These are phyloP conservation scores for Helianthus annuus DNA, from an alignment of 129 eudicot species.

Conservation along the genomic window DNA sequence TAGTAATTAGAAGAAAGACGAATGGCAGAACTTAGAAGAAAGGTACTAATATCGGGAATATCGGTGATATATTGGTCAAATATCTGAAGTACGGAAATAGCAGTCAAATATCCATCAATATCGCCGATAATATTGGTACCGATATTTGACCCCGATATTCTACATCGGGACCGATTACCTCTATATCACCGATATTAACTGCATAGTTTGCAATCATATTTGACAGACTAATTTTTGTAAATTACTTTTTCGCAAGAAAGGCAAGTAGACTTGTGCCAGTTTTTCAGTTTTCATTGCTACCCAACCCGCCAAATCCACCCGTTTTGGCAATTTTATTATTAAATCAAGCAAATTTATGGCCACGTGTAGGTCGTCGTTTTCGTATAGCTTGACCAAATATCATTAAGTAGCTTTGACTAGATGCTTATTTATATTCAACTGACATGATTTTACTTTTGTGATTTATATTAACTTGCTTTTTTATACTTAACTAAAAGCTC, in stretches of 20 bases:
- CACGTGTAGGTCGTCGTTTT: background rate
- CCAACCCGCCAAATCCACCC: background rate
- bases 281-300: background rate
- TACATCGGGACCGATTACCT: too few relatives aligned
- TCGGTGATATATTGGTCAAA: too few relatives aligned
- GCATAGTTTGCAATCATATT: background rate
- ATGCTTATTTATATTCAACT: background rate
- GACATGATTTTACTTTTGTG: background rate
- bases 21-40: too few relatives aligned
- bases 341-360: slow-evolving; percentile 3
- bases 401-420: background rate
- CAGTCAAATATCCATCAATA: too few relatives aligned
- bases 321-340: background rate
- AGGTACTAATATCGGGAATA: too few relatives aligned
- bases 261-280: too few relatives aligned
- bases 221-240: background rate
- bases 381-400: background rate
- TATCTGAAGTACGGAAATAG: too few relatives aligned
- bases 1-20: too few relatives aligned
- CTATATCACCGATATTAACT: too few relatives aligned
- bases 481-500: background rate
- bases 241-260: too few relatives aligned
- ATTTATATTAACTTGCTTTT: background rate
- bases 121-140: too few relatives aligned
- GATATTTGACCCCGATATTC: too few relatives aligned